Evolutionary conservation across 805 yeast genomes (phyloP).

Genomic region (Ogataea haglerorum): DNA sequence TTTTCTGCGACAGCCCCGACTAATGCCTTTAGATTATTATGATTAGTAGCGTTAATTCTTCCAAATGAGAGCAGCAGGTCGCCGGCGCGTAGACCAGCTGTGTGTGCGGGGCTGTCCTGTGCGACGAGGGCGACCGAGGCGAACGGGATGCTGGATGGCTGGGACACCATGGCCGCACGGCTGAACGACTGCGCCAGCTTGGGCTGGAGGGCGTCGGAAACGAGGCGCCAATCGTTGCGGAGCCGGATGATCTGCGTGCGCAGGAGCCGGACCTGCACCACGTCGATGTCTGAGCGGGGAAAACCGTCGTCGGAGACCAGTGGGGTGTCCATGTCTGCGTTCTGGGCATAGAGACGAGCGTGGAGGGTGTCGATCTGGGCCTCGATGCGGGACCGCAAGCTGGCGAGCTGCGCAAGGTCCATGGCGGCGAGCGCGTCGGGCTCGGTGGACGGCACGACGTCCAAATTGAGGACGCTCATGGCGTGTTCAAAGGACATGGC

Average conservation of each 20-base stretch:
- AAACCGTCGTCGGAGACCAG: constrained; percentile 73
- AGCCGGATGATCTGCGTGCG: constrained; percentile 64
- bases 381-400: constrained; percentile 40
- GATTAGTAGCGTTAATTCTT: constrained; percentile 46
- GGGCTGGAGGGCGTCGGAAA: constrained; percentile 45
- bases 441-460: constrained; percentile 15
- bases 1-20: constrained; percentile 29
- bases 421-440: constrained; percentile 9
- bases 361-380: constrained; percentile 38
- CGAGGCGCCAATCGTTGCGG: constrained; percentile 60
- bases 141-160: constrained; percentile 42
- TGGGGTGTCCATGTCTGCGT: constrained; percentile 56
- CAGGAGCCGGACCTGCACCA: constrained; percentile 59
- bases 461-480: constrained; percentile 22
- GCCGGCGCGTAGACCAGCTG: constrained; percentile 46
- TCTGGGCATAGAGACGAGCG: constrained; percentile 36
- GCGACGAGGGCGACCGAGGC: constrained; percentile 52
- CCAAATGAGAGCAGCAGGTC: constrained; percentile 61
- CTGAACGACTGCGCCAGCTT: constrained; percentile 41
- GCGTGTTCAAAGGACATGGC: constrained; percentile 26
- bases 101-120: constrained; percentile 51
- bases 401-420: constrained; percentile 24
- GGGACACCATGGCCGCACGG: constrained; percentile 6
- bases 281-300: constrained; percentile 82
- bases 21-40: constrained; percentile 44